Evolutionary conservation across 106 monocot genomes (phyloP), one percentile per base, ranked within the genome.

Genomic region (Allium sativum): DNA sequence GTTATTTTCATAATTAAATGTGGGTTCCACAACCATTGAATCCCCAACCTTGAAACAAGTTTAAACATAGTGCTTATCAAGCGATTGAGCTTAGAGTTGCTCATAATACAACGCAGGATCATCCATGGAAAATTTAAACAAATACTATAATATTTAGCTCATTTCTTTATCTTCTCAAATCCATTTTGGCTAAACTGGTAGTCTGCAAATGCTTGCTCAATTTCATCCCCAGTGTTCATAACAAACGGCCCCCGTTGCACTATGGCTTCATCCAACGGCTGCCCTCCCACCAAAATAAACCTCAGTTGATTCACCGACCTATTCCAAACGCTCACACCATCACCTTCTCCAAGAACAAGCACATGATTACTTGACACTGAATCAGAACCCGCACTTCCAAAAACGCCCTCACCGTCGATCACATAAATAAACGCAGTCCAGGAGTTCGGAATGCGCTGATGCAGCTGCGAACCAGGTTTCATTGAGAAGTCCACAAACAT

Each of bases 401-500:
- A 98, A 31, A 85, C 66, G n/a, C 98, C 98, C 51, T 99, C 88
- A 0, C 98, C 98, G 41, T 85, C 76, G 31, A 99, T 41, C 12
- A 99, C 59, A 61, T 99, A 99, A 12, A 73, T 70, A 58, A 92
- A 92, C 18, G 88, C 56, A 48, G 78, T 92, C 98, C 98, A 99
- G 2, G 50, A 21, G 46, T 81, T 72, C 0, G 85, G 85, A 42
- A 92, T 60, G 0, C 54, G 71, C 58, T 92, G 98, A 57, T 74
- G 61, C 12, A 92, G 55, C 21, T 79, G 77, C 0, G 98, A 59
- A 0, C 82, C 92, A 0, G 88, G 88, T 20, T 77, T 52, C 76
- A 99, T 45, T 14, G 85, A 85, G 82, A 99, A 99, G 64, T 99
- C 88, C 10, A 99, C 73, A 50, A 79, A 99, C 78, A 88, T 85